Evolutionary conservation across 495 filamentous ascomycete genomes (phyloP).

Genomic region (Schizothecium vesticola): DNA sequence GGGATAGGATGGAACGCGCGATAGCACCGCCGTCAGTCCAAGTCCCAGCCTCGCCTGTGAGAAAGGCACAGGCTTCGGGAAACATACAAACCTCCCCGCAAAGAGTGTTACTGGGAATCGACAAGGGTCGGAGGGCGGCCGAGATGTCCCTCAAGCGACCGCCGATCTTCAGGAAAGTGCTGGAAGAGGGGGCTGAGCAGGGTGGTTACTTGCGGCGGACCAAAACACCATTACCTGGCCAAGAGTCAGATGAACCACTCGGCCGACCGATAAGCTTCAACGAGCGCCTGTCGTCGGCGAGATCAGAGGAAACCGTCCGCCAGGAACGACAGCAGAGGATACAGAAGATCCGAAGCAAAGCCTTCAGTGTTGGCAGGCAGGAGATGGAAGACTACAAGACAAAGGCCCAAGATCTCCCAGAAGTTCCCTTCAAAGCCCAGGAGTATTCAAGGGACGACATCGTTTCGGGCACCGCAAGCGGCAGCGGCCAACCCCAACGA

Average conservation of each 20-base stretch:
- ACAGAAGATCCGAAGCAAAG: constrained; percentile 56
- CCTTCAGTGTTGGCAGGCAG: constrained; percentile 62
- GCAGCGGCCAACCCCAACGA: constrained; percentile 36
- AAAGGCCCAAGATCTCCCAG: constrained; percentile 51
- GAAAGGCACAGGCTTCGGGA: constrained; percentile 36
- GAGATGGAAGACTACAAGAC: constrained; percentile 63
- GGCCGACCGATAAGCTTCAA: constrained; percentile 69
- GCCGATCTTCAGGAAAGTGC: constrained; percentile 39
- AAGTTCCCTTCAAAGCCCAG: constrained; percentile 41
- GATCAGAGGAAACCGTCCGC: constrained; percentile 50
- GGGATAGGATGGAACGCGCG: constrained; percentile 27
- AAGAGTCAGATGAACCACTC: constrained; percentile 15
- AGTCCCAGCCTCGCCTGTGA: constrained; percentile 76
- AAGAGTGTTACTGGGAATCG: constrained; percentile 77
- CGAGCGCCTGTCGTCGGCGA: constrained; percentile 70
- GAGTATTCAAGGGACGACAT: constrained; percentile 62
- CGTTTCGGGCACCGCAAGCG: constrained; percentile 39
- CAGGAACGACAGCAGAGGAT: constrained; percentile 52
- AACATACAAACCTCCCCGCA: constrained; percentile 67
- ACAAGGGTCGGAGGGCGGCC: constrained; percentile 74
- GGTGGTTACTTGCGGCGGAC: constrained; percentile 41
- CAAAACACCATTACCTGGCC: constrained; percentile 27
- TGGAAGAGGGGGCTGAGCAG: constrained; percentile 24
- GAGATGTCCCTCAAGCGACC: constrained; percentile 83
- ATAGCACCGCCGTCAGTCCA: constrained; percentile 48